These are phyloP conservation scores for Nicotiana noctiflora DNA, from an alignment of 257 asterid genomes.

Conservation along the genomic window DNA sequence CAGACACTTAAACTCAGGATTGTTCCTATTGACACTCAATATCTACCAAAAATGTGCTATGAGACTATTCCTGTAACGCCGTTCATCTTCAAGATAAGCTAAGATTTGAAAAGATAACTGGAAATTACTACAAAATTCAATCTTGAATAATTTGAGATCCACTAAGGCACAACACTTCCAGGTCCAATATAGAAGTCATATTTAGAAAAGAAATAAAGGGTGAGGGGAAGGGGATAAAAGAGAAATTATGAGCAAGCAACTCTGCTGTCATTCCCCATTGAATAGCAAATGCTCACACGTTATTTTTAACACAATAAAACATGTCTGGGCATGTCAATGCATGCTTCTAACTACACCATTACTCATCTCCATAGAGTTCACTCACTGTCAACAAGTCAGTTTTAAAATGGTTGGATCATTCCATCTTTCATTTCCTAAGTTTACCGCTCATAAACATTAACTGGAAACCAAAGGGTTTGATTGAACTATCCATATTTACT, in stretches of 20 bases:
- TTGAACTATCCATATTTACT: slow-evolving; percentile 14
- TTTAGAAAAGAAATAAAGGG: not conserved
- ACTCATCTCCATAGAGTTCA: slow-evolving; percentile 1
- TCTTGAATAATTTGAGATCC: not conserved
- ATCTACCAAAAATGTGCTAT: too few relatives aligned
- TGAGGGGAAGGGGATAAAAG: not conserved
- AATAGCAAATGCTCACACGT: slow-evolving; percentile 14
- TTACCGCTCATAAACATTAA: not conserved
- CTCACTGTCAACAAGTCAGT: slow-evolving; percentile 12
- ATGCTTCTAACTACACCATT: slow-evolving; percentile 13
- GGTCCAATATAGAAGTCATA: not conserved
- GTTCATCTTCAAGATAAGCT: not conserved
- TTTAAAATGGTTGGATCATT: slow-evolving; percentile 12
- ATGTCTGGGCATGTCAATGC: slow-evolving; percentile 7
- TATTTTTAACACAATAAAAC: slow-evolving; percentile 10
- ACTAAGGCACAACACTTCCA: not conserved
- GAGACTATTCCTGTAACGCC: too few relatives aligned
- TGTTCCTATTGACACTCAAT: too few relatives aligned
- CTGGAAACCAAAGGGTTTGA: slow-evolving; percentile 1
- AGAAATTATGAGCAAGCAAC: not conserved
- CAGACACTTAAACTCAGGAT: too few relatives aligned
- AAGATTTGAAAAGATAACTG: not conserved
- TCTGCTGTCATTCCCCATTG: slow-evolving; percentile 10
- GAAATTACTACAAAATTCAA: not conserved
- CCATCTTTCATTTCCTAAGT: slow-evolving; percentile 10